Evolutionary conservation across 768 basidiomycete genomes (phyloP).

Genomic region (Trametes sanguinea): DNA sequence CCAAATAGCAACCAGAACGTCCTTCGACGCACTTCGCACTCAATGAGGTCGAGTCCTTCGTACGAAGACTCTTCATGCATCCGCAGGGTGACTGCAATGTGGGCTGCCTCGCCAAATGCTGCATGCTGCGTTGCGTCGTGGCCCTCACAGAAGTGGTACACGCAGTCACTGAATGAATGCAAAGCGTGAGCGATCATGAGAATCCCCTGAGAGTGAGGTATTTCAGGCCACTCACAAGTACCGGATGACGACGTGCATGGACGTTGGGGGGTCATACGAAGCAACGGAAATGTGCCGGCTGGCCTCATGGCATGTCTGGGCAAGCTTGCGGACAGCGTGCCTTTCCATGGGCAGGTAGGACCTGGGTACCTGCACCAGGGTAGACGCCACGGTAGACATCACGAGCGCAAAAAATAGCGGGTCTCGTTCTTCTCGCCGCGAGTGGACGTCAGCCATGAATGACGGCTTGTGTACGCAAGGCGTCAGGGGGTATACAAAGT

Average conservation of each 20-base stretch:
- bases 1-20: constrained; percentile 90
- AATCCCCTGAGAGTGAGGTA: constrained; percentile 3
- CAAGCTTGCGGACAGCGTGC: constrained; percentile 79
- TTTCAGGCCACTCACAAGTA: constrained; percentile 67
- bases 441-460: constrained; percentile 87
- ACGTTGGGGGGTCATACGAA: constrained; percentile 81
- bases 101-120: constrained; percentile 83
- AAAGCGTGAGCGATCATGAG: constrained; percentile 4
- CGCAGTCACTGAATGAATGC: constrained; percentile 60
- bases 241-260: constrained; percentile 83
- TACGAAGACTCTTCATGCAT: constrained; percentile 89
- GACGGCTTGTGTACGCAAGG: constrained; percentile 91
- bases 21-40: constrained; percentile 83
- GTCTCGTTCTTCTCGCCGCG: constrained; percentile 79
- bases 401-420: constrained; percentile 90
- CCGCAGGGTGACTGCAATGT: constrained; percentile 78
- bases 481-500: constrained; percentile 90
- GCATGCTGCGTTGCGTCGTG: constrained; percentile 87
- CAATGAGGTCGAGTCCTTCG: constrained; percentile 80
- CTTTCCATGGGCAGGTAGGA: constrained; percentile 89
- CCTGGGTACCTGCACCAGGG: constrained; percentile 84
- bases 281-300: constrained; percentile 79
- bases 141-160: constrained; percentile 89
- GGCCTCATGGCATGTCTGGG: constrained; percentile 80
- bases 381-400: constrained; percentile 86